Conservation (phyloP, 768 basidiomycete genomes). For the Mycena haematopus region DNA sequence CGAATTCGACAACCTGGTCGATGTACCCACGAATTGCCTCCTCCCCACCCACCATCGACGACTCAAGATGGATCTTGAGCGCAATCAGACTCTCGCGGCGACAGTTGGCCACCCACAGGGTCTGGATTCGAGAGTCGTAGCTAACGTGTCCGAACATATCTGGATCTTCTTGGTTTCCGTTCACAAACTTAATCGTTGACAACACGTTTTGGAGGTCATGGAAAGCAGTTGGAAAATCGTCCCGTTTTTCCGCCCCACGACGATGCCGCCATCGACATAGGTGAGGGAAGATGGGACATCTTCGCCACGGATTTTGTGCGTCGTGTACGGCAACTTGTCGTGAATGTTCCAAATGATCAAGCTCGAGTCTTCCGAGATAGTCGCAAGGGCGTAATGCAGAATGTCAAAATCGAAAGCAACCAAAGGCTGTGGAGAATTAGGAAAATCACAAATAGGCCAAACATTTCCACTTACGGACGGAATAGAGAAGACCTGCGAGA, state of each 20-base stretch:
- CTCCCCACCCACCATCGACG: constrained; percentile 62
- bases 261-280: constrained; percentile 85
- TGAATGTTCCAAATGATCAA: constrained; percentile 84
- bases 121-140: constrained; percentile 86
- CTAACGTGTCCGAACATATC: constrained; percentile 91
- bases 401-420: constrained; percentile 89
- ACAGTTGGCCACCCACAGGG: constrained; percentile 87
- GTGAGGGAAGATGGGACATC: constrained; percentile 84
- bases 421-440: constrained; percentile 59
- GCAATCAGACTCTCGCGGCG: constrained; percentile 86
- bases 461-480: constrained; percentile 61
- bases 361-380: constrained; percentile 83
- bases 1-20: constrained; percentile 85
- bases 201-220: constrained; percentile 74
- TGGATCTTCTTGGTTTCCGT: constrained; percentile 69
- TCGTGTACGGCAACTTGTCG: constrained; percentile 77
- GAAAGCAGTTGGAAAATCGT: constrained; percentile 85
- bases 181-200: constrained; percentile 82
- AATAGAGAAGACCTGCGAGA: constrained; percentile 71
- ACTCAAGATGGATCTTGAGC: constrained; percentile 74
- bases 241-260: constrained; percentile 84
- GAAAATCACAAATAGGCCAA: constrained; percentile 4
- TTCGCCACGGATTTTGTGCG: constrained; percentile 78
- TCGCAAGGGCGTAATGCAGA: constrained; percentile 75
- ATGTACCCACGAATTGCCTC: constrained; percentile 70